Percentiles rank a stretch among this genome's conserved stretches.
These are phyloP conservation scores for Fusarium aywerte DNA, from an alignment of 2,329 filamentous ascomycete genomes.

Conservation along the genomic window DNA sequence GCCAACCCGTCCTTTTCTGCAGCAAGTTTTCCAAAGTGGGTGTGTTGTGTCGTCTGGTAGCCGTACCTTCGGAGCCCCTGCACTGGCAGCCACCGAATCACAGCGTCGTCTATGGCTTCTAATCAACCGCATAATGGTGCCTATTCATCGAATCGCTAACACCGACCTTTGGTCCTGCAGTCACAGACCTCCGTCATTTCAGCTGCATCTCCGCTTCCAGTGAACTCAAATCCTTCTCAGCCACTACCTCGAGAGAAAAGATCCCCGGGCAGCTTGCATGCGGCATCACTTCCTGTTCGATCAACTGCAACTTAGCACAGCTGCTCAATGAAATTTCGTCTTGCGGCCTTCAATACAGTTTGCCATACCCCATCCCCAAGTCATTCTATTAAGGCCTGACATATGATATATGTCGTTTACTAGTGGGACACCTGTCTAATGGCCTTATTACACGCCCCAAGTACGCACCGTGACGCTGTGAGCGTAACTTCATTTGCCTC, in stretches of 20 bases:
- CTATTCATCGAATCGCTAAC: slow-evolving; percentile 31
- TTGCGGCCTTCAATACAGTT: slow-evolving; percentile 14
- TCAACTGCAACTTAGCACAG: slow-evolving; percentile 21
- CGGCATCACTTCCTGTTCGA: slow-evolving; percentile 17
- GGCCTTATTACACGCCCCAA: slow-evolving; percentile 11
- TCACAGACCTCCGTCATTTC: slow-evolving; percentile 36
- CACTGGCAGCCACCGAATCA: slow-evolving; percentile 25
- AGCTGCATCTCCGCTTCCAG: slow-evolving; percentile 38
- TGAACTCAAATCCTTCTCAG: slow-evolving; percentile 38
- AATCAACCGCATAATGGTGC: slow-evolving; percentile 23
- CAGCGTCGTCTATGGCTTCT: slow-evolving; percentile 23
- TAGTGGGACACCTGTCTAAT: slow-evolving; percentile 21
- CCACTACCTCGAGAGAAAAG: slow-evolving; percentile 31
- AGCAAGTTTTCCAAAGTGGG: slow-evolving; percentile 34
- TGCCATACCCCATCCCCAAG: not conserved
- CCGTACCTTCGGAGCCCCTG: slow-evolving; percentile 12
- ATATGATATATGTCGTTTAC: slow-evolving; percentile 3
- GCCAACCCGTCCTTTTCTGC: slow-evolving; percentile 36
- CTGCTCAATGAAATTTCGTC: slow-evolving; percentile 10
- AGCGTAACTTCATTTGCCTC: slow-evolving; percentile 30
- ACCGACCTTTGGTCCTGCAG: slow-evolving; percentile 1
- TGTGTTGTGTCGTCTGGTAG: slow-evolving; percentile 29
- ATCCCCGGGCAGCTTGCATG: slow-evolving; percentile 27
- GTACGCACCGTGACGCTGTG: slow-evolving; percentile 24
- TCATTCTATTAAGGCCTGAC: slow-evolving; percentile 5